Conservation (phyloP, 1,139 yeast genomes). For the Taphrina deformans region DNA sequence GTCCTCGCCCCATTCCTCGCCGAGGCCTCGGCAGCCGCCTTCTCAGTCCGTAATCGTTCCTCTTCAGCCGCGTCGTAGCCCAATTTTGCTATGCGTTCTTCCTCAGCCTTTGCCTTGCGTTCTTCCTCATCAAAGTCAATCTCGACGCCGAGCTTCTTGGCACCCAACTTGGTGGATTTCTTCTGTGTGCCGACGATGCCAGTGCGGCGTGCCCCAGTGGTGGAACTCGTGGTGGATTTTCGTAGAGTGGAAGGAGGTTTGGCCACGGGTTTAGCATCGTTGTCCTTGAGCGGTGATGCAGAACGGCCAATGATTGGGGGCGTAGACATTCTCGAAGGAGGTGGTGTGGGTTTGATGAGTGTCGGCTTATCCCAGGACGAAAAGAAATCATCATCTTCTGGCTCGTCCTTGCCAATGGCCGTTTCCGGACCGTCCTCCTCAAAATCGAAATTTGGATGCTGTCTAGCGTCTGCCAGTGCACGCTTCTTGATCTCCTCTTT, state of each 20-base stretch:
- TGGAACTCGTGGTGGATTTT: slow-evolving; percentile 41
- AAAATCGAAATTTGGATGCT: slow-evolving; percentile 33
- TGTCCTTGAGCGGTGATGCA: slow-evolving; percentile 41
- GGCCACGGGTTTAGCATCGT: slow-evolving; percentile 40
- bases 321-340: slow-evolving; percentile 54
- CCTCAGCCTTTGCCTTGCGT: slow-evolving; percentile 79
- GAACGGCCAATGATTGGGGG: slow-evolving; percentile 43
- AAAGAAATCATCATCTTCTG: slow-evolving; percentile 74
- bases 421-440: slow-evolving; percentile 33
- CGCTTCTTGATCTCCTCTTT: slow-evolving; percentile 73
- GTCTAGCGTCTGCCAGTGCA: slow-evolving; percentile 61
- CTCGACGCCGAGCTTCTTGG: slow-evolving; percentile 50
- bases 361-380: slow-evolving; percentile 85
- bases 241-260: slow-evolving; percentile 42
- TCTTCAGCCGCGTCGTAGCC: slow-evolving; percentile 62
- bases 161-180: slow-evolving; percentile 45
- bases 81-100: slow-evolving; percentile 66
- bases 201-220: slow-evolving; percentile 41
- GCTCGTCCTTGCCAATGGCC: slow-evolving; percentile 10
- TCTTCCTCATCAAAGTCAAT: slow-evolving; percentile 92
- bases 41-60: slow-evolving; percentile 45
- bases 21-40: slow-evolving; percentile 37
- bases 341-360: slow-evolving; percentile 54
- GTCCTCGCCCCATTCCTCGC: slow-evolving; percentile 11
- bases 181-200: slow-evolving; percentile 42